A percentile compares a stretch with the other conserved stretches of the same genome.
Conservation (phyloP, 2,329 filamentous ascomycete species). For the Phialophora expanda region DNA sequence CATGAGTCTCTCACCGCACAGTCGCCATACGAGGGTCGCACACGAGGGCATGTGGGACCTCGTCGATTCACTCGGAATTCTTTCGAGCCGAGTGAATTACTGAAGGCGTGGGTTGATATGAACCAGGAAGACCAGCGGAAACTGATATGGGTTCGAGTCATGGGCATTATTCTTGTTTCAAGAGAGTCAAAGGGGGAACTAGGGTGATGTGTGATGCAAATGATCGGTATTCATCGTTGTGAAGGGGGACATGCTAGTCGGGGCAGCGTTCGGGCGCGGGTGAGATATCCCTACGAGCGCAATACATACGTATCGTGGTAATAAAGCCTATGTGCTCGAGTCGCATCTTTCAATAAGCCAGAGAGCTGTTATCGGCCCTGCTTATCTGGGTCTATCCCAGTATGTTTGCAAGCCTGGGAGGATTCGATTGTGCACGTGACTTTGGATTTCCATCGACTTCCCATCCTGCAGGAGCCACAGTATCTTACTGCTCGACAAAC, state of each 20-base stretch:
- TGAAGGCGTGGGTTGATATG: too few relatives aligned
- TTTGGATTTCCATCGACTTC: neutral
- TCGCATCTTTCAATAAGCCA: neutral
- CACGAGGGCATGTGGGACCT: neutral
- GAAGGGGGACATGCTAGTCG: neutral
- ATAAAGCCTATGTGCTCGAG: neutral
- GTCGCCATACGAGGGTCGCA: neutral
- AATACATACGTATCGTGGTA: neutral
- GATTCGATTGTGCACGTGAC: neutral
- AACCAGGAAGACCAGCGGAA: neutral
- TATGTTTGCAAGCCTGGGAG: neutral
- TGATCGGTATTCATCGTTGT: neutral
- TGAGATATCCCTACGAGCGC: neutral
- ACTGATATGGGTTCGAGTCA: neutral
- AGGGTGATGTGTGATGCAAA: neutral
- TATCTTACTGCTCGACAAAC: neutral
- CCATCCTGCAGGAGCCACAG: neutral
- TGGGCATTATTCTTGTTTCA: neutral
- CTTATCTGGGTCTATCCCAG: neutral
- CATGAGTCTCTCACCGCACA: neutral
- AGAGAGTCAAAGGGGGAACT: neutral
- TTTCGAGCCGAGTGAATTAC: too few relatives aligned
- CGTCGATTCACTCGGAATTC: neutral
- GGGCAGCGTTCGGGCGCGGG: neutral
- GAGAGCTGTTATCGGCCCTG: neutral